Evolutionary conservation across 768 basidiomycete species (phyloP), one percentile per base, ranked within the genome.

Genomic region (Fistulinella prunicolor): DNA sequence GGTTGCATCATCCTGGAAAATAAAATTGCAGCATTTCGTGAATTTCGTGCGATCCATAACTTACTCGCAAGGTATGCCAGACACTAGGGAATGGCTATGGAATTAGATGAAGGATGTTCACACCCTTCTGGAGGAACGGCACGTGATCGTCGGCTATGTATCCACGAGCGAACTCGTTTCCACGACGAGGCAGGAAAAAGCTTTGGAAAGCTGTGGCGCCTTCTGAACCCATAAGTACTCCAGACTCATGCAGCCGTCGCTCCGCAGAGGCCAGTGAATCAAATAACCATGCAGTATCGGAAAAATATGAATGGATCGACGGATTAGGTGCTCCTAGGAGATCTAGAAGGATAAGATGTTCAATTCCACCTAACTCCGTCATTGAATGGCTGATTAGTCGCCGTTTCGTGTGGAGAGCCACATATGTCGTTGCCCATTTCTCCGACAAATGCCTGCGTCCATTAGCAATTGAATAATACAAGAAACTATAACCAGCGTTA

Each of bases 271-370:
- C 72, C 64, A 99, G 72, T 4, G 80, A 75, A 64, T 92, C 87
- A 61, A 90, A 94, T 34, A 99, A 72, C 96, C 96, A 98, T 6
- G 86, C 91, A 1, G 96, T 99, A 46, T 93, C 82, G 6, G 80
- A 68, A 67, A 82, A 98, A 60, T 83, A 96, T 6, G 88, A 92
- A 34, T 79, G 81, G 41, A 99, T 85, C 12, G 60, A 67, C 3
- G 96, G 94, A 44, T 80, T 68, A 3, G 78, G 69, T 8, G 90
- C 81, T 21, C 96, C 96, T 16, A 99, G 74, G 2, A 99, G 81
- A 64, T 99, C 96, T 22, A 99, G 80, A 3, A 99, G 80, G 59
- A 99, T 83, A 41, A 99, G 73, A 62, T 94, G 89, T 57, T 96
- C 93, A 47, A 99, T 88, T 12, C 80, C 81, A 14, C 80, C 74